Evolutionary conservation across 768 basidiomycete species (phyloP).

Genomic region (Lactarius pseudohatsudake): DNA sequence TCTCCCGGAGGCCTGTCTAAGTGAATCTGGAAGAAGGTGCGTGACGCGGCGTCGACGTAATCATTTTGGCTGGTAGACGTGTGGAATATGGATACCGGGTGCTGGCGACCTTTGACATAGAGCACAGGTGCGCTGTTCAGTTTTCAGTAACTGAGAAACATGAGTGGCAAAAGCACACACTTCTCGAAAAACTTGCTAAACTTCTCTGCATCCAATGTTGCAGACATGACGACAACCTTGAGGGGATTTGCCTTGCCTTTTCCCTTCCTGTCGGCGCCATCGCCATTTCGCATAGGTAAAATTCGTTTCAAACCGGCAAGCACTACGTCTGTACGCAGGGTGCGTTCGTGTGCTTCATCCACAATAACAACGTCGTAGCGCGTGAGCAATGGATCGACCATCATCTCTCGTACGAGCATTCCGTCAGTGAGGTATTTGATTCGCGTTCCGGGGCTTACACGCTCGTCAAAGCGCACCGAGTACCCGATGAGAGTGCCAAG

Average conservation of each 20-base stretch:
- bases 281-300: constrained; percentile 59
- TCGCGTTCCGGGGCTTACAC: constrained; percentile 64
- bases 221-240: constrained; percentile 96
- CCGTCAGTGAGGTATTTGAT: constrained; percentile 98
- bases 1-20: constrained; percentile 77
- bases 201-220: constrained; percentile 93
- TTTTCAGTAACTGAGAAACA: constrained; percentile 7
- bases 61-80: constrained; percentile 71
- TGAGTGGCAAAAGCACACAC: constrained; percentile 45
- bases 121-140: constrained; percentile 73
- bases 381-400: constrained; percentile 72
- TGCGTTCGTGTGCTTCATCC: constrained; percentile 97
- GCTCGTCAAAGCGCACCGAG: constrained; percentile 93
- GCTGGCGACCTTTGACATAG: constrained; percentile 91
- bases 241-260: constrained; percentile 59
- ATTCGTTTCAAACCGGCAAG: constrained; percentile 88
- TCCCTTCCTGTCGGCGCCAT: constrained; percentile 40
- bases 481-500: constrained; percentile 88
- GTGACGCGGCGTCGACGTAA: constrained; percentile 85
- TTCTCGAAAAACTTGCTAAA: constrained; percentile 85
- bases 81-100: constrained; percentile 85
- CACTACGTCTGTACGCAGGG: constrained; percentile 90
- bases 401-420: constrained; percentile 92
- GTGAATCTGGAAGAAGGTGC: constrained; percentile 95
- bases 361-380: constrained; percentile 87